A percentile compares a stretch with the other conserved stretches of the same genome.
These are phyloP conservation scores for Ceratobasidium sp. DNA, from an alignment of 1,284 basidiomycete genomes.

Conservation along the genomic window DNA sequence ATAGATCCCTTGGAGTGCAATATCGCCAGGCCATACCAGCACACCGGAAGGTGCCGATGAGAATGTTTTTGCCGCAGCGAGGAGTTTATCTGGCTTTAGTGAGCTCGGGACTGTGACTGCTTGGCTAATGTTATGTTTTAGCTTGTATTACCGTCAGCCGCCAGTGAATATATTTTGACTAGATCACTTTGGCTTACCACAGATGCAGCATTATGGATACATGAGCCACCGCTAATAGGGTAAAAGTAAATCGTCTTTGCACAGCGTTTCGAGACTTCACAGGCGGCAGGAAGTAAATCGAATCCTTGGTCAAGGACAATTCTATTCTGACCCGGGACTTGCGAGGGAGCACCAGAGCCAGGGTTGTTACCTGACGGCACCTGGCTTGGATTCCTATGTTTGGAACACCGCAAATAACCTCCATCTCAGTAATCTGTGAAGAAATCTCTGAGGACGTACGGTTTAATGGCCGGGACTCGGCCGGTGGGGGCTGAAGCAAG, in stretches of 20 bases:
- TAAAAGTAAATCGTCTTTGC: conserved; percentile 15
- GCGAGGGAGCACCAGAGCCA: too few relatives aligned
- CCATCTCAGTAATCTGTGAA: not conserved
- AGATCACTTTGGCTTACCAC: not conserved
- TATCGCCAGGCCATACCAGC: not conserved
- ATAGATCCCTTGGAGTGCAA: not conserved
- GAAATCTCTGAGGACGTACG: not conserved
- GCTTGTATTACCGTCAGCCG: not conserved
- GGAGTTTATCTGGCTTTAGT: not conserved
- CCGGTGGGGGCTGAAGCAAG: too few relatives aligned
- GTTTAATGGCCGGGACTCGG: not conserved
- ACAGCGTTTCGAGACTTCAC: not conserved
- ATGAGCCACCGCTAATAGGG: too few relatives aligned
- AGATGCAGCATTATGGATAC: not conserved
- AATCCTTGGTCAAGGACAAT: conserved; percentile 3
- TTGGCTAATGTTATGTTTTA: not conserved
- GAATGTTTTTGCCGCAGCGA: not conserved
- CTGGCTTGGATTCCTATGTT: too few relatives aligned
- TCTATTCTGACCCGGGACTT: too few relatives aligned
- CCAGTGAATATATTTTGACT: not conserved
- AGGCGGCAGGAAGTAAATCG: not conserved
- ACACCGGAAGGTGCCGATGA: not conserved
- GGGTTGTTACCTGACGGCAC: not conserved
- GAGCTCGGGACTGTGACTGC: not conserved
- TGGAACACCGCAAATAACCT: not conserved